phyloP scores from a whole-genome alignment of 768 basidiomycete species.

The Suillus alpinus region DNA sequence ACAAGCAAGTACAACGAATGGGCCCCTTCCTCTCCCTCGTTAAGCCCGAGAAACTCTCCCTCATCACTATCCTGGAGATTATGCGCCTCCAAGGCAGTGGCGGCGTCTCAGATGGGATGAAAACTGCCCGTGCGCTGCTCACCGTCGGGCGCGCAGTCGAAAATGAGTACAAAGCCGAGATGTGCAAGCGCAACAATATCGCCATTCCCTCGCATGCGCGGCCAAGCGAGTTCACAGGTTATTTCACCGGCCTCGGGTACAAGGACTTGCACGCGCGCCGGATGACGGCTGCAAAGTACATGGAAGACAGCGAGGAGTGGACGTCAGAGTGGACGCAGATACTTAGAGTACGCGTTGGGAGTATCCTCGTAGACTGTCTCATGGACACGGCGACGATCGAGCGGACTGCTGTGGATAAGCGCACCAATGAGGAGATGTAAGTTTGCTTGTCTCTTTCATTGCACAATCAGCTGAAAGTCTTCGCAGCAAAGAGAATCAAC shows the following conservation, averaged over 20 bases:
- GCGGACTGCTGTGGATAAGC: slow-evolving; percentile 54
- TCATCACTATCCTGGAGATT: slow-evolving; percentile 86
- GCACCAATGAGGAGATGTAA: slow-evolving; percentile 59
- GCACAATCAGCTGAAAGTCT: slow-evolving; percentile 5
- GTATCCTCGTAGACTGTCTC: slow-evolving; percentile 76
- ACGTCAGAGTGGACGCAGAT: slow-evolving; percentile 80
- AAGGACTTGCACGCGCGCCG: slow-evolving; percentile 60
- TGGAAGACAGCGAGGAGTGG: slow-evolving; percentile 68
- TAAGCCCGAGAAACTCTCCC: slow-evolving; percentile 72
- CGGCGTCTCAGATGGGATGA: slow-evolving; percentile 84
- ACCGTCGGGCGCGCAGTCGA: slow-evolving; percentile 83
- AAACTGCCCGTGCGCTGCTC: slow-evolving; percentile 80
- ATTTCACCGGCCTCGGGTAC: slow-evolving; percentile 63
- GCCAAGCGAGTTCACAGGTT: slow-evolving; percentile 32
- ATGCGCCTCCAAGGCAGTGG: slow-evolving; percentile 79
- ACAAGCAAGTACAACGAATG: slow-evolving; percentile 31
- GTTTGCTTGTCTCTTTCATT: slow-evolving; percentile 27
- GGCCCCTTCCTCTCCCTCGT: slow-evolving; percentile 76
- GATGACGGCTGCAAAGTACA: slow-evolving; percentile 60
- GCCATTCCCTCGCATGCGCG: slow-evolving; percentile 37
- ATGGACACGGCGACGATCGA: slow-evolving; percentile 82
- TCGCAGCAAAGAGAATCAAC: slow-evolving; percentile 70
- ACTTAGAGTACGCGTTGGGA: slow-evolving; percentile 74
- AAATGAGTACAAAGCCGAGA: slow-evolving; percentile 84
- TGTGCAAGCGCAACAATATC: slow-evolving; percentile 66